Evolutionary conservation across 805 yeast species (phyloP), one percentile per base, ranked within the genome.

Genomic region (Saturnispora mendoncae): DNA sequence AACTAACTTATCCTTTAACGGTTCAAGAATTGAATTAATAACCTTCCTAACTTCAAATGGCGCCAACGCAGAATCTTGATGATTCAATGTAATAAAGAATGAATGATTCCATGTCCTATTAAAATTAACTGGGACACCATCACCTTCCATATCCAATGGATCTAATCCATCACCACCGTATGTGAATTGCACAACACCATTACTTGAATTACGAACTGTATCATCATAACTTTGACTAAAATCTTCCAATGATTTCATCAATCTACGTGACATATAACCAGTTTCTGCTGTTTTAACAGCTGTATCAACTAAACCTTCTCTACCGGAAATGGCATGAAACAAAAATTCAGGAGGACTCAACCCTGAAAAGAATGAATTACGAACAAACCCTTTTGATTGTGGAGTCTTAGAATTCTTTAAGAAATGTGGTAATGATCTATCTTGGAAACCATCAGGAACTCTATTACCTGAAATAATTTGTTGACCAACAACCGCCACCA

Each of bases 401-500:
- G 98, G 98, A 32, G 97, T 85, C 61, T 90, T 88, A 50, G 97
- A 88, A 62, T 84, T 84, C 64, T 94, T 92, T 36, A 85, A 78
- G 68, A 92, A 92, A 66, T 92, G 99, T 10, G 99, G 99, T 51
- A 92, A 68, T 0, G 98, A 86, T 64, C 99, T 79, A 66, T 92
- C 97, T 64, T 92, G 97, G 73, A 92, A 92, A n/a, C 99, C 99
- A 71, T 92, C 95, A 19, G 98, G 97, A 47, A 92, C 98, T 74
- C 99, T 94, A 60, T 86, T 84, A 64, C 99, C 99, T 4, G 95
- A 80, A 52, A 92, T 92, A 68, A 92, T 92, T 65, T 92, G 99
- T 67, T 92, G 99, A 42, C 98, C 98, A 23, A 92, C 98, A 59
- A 90, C 96, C 0, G 99, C 99, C 72, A 92, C 97, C 99, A 92